phyloP scores from a whole-genome alignment of 495 filamentous ascomycete genomes.

The Geoglossum glabrum region DNA sequence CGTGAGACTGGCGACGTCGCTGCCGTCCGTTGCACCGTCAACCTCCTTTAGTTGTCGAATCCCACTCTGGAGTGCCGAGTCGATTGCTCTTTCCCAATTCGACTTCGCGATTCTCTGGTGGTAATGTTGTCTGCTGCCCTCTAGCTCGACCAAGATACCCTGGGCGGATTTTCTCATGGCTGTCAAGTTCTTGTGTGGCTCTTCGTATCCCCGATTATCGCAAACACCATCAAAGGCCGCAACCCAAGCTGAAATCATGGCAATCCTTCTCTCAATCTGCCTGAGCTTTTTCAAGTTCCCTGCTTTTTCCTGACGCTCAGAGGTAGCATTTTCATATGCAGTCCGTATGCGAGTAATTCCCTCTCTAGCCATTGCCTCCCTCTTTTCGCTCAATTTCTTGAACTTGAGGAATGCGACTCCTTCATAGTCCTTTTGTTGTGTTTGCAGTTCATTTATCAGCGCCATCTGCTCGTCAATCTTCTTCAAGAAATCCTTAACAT shows the following conservation, averaged over 20 bases:
- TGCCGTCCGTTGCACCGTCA: slow-evolving; percentile 46
- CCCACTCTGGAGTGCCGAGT: slow-evolving; percentile 72
- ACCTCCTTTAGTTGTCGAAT: slow-evolving; percentile 53
- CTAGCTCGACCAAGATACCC: slow-evolving; percentile 71
- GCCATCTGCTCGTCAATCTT: slow-evolving; percentile 95
- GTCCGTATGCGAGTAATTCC: slow-evolving; percentile 58
- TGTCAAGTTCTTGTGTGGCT: slow-evolving; percentile 40
- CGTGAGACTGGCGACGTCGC: slow-evolving; percentile 49
- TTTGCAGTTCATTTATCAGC: slow-evolving; percentile 81
- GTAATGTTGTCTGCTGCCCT: slow-evolving; percentile 72
- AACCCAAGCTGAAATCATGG: slow-evolving; percentile 73
- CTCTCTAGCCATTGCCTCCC: slow-evolving; percentile 56
- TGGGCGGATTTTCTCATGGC: slow-evolving; percentile 74
- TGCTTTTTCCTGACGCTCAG: slow-evolving; percentile 60
- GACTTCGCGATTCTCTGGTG: slow-evolving; percentile 59
- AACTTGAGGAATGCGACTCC: slow-evolving; percentile 73
- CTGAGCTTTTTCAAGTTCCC: slow-evolving; percentile 63
- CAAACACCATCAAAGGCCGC: slow-evolving; percentile 76
- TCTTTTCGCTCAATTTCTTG: slow-evolving; percentile 68
- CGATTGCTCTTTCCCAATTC: slow-evolving; percentile 72
- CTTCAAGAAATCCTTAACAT: slow-evolving; percentile 94
- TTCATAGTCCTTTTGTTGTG: slow-evolving; percentile 82
- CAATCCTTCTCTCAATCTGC: slow-evolving; percentile 68
- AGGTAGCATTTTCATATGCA: slow-evolving; percentile 66
- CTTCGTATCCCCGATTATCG: slow-evolving; percentile 44